Conservation (phyloP, 2,329 filamentous ascomycete genomes). For the Aspergillaceae sp. region DNA sequence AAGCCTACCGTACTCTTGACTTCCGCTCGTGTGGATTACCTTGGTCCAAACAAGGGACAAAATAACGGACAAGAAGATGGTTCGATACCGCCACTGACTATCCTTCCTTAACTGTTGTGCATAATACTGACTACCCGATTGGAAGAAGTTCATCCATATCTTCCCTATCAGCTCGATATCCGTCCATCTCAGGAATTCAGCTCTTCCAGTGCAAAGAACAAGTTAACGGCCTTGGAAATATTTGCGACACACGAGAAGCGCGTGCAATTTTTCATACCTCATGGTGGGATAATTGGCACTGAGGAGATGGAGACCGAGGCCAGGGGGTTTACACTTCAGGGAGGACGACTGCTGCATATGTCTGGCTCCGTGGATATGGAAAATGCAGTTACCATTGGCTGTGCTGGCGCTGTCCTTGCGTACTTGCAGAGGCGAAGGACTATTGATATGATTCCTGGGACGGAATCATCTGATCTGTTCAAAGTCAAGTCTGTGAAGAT, state of each 20-base stretch:
- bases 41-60: slow-evolving; percentile 26
- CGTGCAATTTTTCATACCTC: slow-evolving; percentile 54
- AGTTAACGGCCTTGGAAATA: slow-evolving; percentile 52
- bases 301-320: slow-evolving; percentile 33
- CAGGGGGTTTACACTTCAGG: slow-evolving; percentile 44
- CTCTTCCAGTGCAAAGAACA: slow-evolving; percentile 57
- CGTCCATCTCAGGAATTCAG: slow-evolving; percentile 65
- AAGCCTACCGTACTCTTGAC: slow-evolving; percentile 54
- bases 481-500: slow-evolving; percentile 59
- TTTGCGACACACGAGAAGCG: slow-evolving; percentile 40
- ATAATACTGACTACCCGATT: not conserved
- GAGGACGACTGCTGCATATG: slow-evolving; percentile 59
- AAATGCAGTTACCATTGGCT: slow-evolving; percentile 66
- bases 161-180: slow-evolving; percentile 57
- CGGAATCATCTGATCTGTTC: slow-evolving; percentile 49
- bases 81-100: slow-evolving; percentile 16
- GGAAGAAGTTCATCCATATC: slow-evolving; percentile 42
- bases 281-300: slow-evolving; percentile 42
- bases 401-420: slow-evolving; percentile 75
- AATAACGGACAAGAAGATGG: slow-evolving; percentile 34
- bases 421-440: slow-evolving; percentile 64
- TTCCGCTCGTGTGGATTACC: slow-evolving; percentile 48
- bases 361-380: slow-evolving; percentile 66
- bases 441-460: slow-evolving; percentile 54
- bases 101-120: not conserved